phyloP scores from a whole-genome alignment of 208 protist genomes.

The Endotrypanum monterogeii region DNA sequence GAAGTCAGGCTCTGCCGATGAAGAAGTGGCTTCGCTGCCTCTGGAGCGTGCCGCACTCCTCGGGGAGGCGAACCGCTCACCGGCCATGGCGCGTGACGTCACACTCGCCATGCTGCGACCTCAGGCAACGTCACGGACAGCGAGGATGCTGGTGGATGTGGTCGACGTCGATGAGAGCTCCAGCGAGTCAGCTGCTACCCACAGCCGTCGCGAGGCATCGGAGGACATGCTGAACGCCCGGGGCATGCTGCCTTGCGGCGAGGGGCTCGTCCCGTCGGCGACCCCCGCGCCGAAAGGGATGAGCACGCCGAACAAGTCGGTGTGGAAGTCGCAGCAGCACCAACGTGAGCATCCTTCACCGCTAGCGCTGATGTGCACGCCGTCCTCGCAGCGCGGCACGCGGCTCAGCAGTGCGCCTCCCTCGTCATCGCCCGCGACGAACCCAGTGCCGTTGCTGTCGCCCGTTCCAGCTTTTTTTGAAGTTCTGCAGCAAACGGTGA shows the following conservation, averaged over 20 bases:
- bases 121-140: neutral
- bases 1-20: neutral
- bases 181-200: conserved; percentile 1
- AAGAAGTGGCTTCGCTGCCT: neutral
- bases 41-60: conserved; percentile 4
- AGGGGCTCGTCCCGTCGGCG: neutral
- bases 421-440: neutral
- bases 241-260: neutral
- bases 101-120: neutral
- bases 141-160: neutral
- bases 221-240: neutral
- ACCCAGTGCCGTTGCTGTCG: neutral
- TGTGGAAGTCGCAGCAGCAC: neutral
- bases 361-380: conserved; percentile 1
- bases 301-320: neutral
- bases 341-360: neutral
- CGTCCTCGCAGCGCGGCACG: conserved; percentile 8
- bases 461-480: conserved; percentile 27
- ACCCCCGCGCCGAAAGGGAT: neutral
- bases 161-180: conserved; percentile 13
- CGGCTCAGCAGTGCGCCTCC: neutral
- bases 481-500: conserved; percentile 14
- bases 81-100: conserved; percentile 9
- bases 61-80: conserved; percentile 5
- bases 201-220: neutral